Evolutionary conservation across 2,329 filamentous ascomycete species (phyloP), one percentile per base, ranked within the genome.

Genomic region (Fusarium dimerum): DNA sequence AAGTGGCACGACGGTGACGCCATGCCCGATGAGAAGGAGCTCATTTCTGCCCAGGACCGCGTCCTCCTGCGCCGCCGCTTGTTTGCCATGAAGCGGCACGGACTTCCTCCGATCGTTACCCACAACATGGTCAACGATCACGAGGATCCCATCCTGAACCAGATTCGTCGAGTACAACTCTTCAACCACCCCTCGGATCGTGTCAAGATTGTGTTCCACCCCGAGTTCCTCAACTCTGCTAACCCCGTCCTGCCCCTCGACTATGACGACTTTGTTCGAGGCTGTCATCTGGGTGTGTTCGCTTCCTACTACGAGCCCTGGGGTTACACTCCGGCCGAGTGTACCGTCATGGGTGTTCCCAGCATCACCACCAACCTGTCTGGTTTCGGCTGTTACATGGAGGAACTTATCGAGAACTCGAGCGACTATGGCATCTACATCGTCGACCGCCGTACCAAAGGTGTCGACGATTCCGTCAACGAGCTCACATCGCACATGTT

Each of bases 341-440:
- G 94, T 74, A 97, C 94, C 0, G 94, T 97, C 57, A 97, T 97
- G 94, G 94, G 94, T 65, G 92, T 99, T 40, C 94, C 94, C 41
- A 96, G 91, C 73, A 97, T 99, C 74, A 97, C 94, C 11, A 97
- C 93, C 29, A 99, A 99, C 73, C 78, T 99, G 42, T 97, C 94
- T 7, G 94, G 94, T 17, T 99, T 99, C 67, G 94, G 94, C 45
- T 97, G 94, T 75, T 97, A 99, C 74, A 99, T 99, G 94, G 94
- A 99, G 73, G 94, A 97, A 74, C 77, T 97, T 62, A 97, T 99
- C 61, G 93, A 97, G 75, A 97, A 97, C 74, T 95, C 93, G 40
- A 89, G 89, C 60, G 94, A 99, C 73, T 97, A 99, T 68, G 94
- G 94, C 61, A 97, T 99, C 74, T 97, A 97, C 79, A 97, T 99